Percentiles rank a stretch among this genome's conserved stretches.
These are phyloP conservation scores for Diaporthe longicolla DNA, from an alignment of 2,329 filamentous ascomycete genomes.

Conservation along the genomic window DNA sequence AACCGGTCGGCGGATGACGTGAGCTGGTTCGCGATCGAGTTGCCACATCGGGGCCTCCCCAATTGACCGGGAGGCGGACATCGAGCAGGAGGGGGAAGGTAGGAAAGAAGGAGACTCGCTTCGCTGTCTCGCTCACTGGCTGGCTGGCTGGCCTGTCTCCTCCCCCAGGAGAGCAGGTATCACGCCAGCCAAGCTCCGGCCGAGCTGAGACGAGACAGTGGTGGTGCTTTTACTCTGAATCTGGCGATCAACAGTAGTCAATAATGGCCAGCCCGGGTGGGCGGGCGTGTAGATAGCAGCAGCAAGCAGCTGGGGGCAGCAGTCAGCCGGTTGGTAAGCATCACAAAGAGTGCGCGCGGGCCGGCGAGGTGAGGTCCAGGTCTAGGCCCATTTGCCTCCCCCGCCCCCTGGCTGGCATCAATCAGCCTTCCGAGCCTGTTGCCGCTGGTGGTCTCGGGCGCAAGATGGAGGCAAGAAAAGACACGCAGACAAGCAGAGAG, in stretches of 20 bases:
- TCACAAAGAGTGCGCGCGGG: constrained; percentile 20
- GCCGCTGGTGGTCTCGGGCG: neutral
- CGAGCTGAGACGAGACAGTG: constrained; percentile 29
- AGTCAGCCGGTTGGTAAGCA: constrained; percentile 25
- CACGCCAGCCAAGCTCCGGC: constrained; percentile 21
- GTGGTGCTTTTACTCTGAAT: neutral
- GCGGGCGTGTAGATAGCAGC: neutral
- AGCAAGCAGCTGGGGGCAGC: neutral
- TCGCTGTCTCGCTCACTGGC: neutral
- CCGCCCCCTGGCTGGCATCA: neutral
- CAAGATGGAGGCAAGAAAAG: too few relatives aligned
- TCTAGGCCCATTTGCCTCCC: neutral
- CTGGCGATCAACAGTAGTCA: neutral
- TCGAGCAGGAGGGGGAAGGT: neutral
- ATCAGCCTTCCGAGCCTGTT: constrained; percentile 1
- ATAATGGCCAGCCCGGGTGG: neutral
- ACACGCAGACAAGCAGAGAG: too few relatives aligned
- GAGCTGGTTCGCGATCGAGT: constrained; percentile 21
- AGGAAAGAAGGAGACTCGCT: too few relatives aligned
- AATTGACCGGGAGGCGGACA: neutral
- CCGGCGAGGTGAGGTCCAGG: constrained; percentile 18
- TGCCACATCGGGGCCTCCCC: neutral
- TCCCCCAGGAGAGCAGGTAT: neutral
- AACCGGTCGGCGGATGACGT: constrained; percentile 30
- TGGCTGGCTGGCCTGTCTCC: too few relatives aligned